Evolutionary conservation across 2,329 filamentous ascomycete genomes (phyloP).

Genomic region (Diaporthe ilicicola): DNA sequence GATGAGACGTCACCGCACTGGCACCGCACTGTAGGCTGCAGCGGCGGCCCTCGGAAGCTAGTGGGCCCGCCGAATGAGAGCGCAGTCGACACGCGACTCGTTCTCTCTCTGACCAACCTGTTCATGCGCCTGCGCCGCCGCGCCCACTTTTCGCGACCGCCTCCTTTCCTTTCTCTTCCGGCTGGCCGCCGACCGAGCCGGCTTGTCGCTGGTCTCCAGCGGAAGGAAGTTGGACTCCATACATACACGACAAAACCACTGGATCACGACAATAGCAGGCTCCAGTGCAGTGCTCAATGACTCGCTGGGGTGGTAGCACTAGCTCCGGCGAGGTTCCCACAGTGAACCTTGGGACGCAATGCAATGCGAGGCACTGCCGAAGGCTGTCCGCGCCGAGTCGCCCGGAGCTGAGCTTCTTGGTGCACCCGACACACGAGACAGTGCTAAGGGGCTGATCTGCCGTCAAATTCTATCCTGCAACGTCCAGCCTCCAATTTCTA

Average conservation of each 20-base stretch:
- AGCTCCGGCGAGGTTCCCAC: not conserved
- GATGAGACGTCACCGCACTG: constrained; percentile 24
- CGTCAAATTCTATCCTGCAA: constrained; percentile 1
- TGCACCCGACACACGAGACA: constrained; percentile 20
- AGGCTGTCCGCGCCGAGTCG: constrained; percentile 9
- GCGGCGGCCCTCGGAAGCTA: constrained; percentile 15
- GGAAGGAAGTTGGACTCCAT: not conserved
- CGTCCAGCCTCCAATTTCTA: not conserved
- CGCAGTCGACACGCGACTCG: constrained; percentile 14
- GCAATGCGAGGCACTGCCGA: not conserved
- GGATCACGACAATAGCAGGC: not conserved
- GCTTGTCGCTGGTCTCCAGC: not conserved
- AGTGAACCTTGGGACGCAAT: not conserved
- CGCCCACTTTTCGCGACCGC: constrained; percentile 20
- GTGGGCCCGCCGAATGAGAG: constrained; percentile 19
- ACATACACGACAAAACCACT: not conserved
- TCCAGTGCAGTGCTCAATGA: not conserved
- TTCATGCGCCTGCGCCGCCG: constrained; percentile 19
- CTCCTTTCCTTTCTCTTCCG: constrained; percentile 18
- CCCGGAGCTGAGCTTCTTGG: constrained; percentile 15
- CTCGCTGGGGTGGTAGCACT: not conserved
- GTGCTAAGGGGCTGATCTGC: constrained; percentile 11
- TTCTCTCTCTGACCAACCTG: constrained; percentile 13
- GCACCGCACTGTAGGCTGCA: constrained; percentile 20
- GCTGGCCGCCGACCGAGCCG: constrained; percentile 20